phyloP scores from a whole-genome alignment of 352 stramenopile species.

The Phytophthora vignae region DNA sequence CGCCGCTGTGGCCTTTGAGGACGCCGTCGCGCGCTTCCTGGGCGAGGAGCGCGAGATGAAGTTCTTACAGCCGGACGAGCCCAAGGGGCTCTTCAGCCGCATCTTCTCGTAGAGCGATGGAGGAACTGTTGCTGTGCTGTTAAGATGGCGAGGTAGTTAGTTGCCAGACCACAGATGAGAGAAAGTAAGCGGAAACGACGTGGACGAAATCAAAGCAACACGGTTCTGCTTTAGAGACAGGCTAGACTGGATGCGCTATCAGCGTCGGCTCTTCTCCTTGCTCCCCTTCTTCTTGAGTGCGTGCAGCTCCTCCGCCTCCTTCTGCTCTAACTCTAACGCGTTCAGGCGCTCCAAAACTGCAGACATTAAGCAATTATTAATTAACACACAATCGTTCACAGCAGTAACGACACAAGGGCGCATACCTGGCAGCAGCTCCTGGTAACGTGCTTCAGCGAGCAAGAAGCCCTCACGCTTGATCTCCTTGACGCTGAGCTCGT shows the following conservation, averaged over 20 bases:
- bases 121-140: neutral
- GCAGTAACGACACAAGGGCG: neutral
- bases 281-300: slow-evolving; percentile 79
- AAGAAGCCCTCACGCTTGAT: slow-evolving; percentile 88
- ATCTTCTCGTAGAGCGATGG: slow-evolving; percentile 51
- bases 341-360: slow-evolving; percentile 83
- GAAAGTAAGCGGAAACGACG: slow-evolving; percentile 7
- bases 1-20: slow-evolving; percentile 85
- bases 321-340: slow-evolving; percentile 79
- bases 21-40: slow-evolving; percentile 92
- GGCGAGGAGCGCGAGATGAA: slow-evolving; percentile 88
- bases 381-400: slow-evolving; percentile 5
- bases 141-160: neutral
- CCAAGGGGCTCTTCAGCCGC: slow-evolving; percentile 82
- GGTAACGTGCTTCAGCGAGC: slow-evolving; percentile 79
- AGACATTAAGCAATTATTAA: slow-evolving; percentile 25
- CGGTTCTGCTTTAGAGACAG: slow-evolving; percentile 26
- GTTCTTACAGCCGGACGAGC: slow-evolving; percentile 86
- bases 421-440: slow-evolving; percentile 79
- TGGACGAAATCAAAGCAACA: slow-evolving; percentile 28
- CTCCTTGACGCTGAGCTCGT: slow-evolving; percentile 85
- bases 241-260: slow-evolving; percentile 30
- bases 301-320: slow-evolving; percentile 80
- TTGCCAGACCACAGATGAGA: neutral
- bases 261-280: slow-evolving; percentile 79